phyloP scores from a whole-genome alignment of 106 monocot species.

The Vanilla planifolia region DNA sequence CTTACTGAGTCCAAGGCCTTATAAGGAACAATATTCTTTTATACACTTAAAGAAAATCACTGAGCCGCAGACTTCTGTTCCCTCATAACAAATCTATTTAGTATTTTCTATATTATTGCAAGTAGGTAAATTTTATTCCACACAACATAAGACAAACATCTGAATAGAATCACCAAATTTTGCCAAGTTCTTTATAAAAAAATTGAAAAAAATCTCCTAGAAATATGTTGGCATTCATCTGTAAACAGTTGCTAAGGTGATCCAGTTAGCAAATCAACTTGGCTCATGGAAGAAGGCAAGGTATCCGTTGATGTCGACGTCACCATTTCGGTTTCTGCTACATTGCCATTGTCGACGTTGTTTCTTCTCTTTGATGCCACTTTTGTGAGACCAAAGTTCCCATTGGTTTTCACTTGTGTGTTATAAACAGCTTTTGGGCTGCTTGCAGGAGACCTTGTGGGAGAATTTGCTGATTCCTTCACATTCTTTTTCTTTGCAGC shows the following conservation, averaged over 20 bases:
- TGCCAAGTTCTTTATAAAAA: no score
- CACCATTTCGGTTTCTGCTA: background rate
- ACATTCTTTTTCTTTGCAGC: conserved; percentile 8
- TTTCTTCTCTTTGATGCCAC: conserved; percentile 5
- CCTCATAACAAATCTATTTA: no score
- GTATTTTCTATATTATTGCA: no score
- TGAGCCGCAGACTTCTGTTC: no score
- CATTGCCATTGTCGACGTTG: background rate
- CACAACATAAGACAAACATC: no score
- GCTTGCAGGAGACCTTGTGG: background rate
- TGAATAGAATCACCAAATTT: no score
- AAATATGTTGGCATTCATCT: no score
- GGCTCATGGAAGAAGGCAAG: background rate
- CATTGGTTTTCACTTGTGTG: background rate
- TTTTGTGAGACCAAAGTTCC: background rate
- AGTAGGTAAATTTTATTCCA: no score
- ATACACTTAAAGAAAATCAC: no score
- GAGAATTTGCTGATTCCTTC: background rate
- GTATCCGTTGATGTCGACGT: background rate
- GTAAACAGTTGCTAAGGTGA: background rate
- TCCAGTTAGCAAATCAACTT: conserved; percentile 6
- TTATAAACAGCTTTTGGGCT: background rate
- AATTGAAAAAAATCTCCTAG: no score
- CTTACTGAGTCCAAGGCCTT: no score
- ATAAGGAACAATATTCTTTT: no score